Conservation (phyloP, 164 flowering plant genomes). For the Dillenia suffruticosa region DNA sequence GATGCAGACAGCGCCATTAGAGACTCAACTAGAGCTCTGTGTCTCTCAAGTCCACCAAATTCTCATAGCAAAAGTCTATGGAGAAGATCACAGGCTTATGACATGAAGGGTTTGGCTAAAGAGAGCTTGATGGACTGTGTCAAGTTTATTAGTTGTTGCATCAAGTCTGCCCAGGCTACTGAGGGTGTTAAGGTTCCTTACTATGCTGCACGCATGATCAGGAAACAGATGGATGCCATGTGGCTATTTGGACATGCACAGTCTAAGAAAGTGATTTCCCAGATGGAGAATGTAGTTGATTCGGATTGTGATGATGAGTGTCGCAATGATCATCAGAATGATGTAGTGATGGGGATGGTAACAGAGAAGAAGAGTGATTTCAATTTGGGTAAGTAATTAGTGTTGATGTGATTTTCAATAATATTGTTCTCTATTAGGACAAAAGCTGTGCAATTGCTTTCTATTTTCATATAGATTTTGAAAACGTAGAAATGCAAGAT, state of each 20-base stretch:
- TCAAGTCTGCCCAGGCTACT: slow-evolving; percentile 3
- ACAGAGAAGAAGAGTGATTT: slow-evolving; percentile 14
- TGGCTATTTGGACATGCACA: slow-evolving; percentile 55
- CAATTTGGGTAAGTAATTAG: slow-evolving; percentile 11
- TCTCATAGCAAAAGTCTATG: slow-evolving; percentile 70
- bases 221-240: slow-evolving; percentile 72
- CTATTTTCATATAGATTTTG: too few relatives aligned
- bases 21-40: slow-evolving; percentile 72
- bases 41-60: slow-evolving; percentile 47
- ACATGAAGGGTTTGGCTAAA: slow-evolving; percentile 66
- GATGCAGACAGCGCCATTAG: slow-evolving; percentile 49
- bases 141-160: slow-evolving; percentile 49
- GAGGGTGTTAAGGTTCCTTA: slow-evolving; percentile 47
- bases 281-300: slow-evolving; percentile 5
- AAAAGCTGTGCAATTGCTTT: too few relatives aligned
- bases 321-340: slow-evolving; percentile 1
- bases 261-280: slow-evolving; percentile 3
- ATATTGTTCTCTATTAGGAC: too few relatives aligned
- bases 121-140: slow-evolving; percentile 85
- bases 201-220: slow-evolving; percentile 64
- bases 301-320: slow-evolving; percentile 3
- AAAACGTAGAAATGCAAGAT: too few relatives aligned
- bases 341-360: slow-evolving; percentile 13
- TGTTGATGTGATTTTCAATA: neutral
- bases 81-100: slow-evolving; percentile 90